Base-by-base conservation (phyloP, 208 protist genomes). In the Leishmania major region DNA sequence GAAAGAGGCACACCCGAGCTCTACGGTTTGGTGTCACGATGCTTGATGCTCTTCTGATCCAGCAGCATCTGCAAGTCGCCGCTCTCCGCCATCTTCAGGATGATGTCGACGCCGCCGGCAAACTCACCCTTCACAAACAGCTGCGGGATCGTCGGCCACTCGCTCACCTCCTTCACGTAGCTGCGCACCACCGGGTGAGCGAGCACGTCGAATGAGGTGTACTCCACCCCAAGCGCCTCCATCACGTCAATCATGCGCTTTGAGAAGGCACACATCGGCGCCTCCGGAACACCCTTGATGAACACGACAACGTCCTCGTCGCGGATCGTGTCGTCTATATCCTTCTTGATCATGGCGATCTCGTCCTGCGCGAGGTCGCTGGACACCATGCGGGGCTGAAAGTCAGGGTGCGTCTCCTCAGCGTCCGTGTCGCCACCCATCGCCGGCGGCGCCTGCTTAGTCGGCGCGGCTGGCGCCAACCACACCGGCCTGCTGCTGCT, bases 141-240 rank as follows among this genome's bases (percentile, higher is more conserved):
- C 88, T 99, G 98, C 43, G 98, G 98, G 78, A 99, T 98, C 5
- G 98, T 99, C 35, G 97, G 98, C 98, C 98, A 99, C 79, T 98
- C 90, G 45, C 93, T 97, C 67, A 97, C 96, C 78, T 98, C 91
- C 89, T 99, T 99, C 40, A 99, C 92, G 80, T 97, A 97, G 79
- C 96, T 92, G 59, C 98, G 93, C 79, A 99, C 90, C 6, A 94
- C 90, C 5, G 93, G 90, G 87, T 99, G 95, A 11, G 93, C 93
- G 17, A 99, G 90, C 22, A 99, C 96, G 81, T 99, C 98, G 77
- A 98, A 97, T 0, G 95, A 96, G 19, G 87, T 95, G 89, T 98
- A 99, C 80, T 98, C 89, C 57, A 98, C 88, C 75, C 96, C 97
- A 40, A 99, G 90, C 13, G 93, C 87, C 82, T 98, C 92, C 64